These are phyloP conservation scores for Steccherinum ochraceum DNA, from an alignment of 768 basidiomycete species.

Conservation along the genomic window DNA sequence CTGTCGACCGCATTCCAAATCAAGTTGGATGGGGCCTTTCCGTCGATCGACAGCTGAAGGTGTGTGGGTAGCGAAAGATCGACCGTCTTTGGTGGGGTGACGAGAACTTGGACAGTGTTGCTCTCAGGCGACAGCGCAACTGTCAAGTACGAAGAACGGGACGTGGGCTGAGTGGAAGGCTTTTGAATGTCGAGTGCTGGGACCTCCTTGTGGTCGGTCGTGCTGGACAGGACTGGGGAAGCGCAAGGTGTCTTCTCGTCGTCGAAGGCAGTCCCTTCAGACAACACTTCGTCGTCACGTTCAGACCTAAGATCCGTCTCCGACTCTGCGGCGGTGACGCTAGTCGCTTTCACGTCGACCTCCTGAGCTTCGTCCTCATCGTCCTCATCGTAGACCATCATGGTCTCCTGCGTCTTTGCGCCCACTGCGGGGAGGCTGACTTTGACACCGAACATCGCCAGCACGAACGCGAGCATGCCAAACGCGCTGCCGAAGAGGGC, in stretches of 20 bases:
- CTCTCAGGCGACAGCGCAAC: background rate
- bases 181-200: background rate
- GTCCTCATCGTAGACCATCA: conserved; percentile 1
- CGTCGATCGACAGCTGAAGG: background rate
- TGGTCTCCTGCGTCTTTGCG: background rate
- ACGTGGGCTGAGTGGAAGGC: background rate
- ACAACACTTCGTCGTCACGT: background rate
- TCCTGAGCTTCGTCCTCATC: conserved; percentile 1
- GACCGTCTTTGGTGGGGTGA: background rate
- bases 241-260: background rate
- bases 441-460: background rate
- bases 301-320: background rate
- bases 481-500: background rate
- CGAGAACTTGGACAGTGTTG: background rate
- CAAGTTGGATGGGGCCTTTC: background rate
- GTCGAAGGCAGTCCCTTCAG: background rate
- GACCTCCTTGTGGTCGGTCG: background rate
- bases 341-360: background rate
- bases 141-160: background rate
- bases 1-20: background rate
- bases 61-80: background rate
- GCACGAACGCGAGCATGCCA: background rate
- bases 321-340: background rate
- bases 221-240: background rate
- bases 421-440: background rate